Conservation (phyloP, 257 asterid species). For the Nicotiana paniculata region DNA sequence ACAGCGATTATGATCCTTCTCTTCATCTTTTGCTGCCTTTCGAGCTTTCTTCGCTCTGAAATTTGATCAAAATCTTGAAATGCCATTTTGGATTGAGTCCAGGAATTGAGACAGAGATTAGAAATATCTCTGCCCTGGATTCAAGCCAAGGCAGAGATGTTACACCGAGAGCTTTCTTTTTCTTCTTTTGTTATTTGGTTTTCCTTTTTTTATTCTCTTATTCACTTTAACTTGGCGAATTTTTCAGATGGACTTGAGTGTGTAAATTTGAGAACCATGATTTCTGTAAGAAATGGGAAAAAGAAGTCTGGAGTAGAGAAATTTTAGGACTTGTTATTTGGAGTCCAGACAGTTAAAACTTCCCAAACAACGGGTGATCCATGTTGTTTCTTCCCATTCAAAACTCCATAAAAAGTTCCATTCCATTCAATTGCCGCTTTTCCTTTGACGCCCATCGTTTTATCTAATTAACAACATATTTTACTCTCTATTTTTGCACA, state of each 20-base stretch:
- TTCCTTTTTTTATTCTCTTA: not conserved
- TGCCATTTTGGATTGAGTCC: constrained; percentile 41
- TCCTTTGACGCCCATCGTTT: not conserved
- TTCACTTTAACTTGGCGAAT: constrained; percentile 5
- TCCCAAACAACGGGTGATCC: constrained; percentile 15
- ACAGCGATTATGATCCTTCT: constrained; percentile 37
- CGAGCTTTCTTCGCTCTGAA: constrained; percentile 55
- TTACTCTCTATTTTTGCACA: not conserved
- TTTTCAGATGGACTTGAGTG: constrained; percentile 2
- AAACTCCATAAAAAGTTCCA: not conserved
- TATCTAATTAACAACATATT: not conserved
- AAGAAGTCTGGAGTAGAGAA: constrained; percentile 40
- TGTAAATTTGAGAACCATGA: constrained; percentile 15
- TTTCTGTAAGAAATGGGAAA: constrained; percentile 2
- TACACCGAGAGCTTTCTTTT: not conserved
- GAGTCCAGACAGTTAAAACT: constrained; percentile 13
- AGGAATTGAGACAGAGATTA: constrained; percentile 5
- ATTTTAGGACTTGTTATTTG: constrained; percentile 34
- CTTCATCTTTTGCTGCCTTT: constrained; percentile 30
- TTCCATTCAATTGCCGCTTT: constrained; percentile 5
- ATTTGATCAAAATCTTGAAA: constrained; percentile 93
- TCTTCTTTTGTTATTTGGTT: not conserved
- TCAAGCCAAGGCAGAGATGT: constrained; percentile 68
- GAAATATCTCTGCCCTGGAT: constrained; percentile 34
- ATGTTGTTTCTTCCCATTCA: not conserved